phyloP scores from a whole-genome alignment of 2,329 filamentous ascomycete species.

The Diaporthe citriasiana region DNA sequence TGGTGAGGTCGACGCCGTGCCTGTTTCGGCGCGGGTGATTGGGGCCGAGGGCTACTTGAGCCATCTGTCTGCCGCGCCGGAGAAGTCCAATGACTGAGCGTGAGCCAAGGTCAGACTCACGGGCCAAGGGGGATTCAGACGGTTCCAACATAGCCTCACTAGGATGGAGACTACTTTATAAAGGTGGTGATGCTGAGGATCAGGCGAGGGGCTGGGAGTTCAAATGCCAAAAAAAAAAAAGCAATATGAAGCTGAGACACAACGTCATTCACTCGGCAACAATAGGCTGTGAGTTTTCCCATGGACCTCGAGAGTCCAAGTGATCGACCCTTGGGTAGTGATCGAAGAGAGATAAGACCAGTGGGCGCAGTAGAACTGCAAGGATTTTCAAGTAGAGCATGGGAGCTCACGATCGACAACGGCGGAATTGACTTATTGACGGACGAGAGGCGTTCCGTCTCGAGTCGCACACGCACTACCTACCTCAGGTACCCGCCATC shows the following conservation, averaged over 20 bases:
- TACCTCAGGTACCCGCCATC: constrained; percentile 10
- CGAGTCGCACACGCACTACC: constrained; percentile 21
- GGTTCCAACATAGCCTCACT: constrained; percentile 16
- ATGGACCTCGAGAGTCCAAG: not conserved
- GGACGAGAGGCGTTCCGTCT: constrained; percentile 6
- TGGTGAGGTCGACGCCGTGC: constrained; percentile 6
- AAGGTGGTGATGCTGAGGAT: not conserved
- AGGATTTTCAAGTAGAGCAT: constrained; percentile 7
- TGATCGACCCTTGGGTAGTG: constrained; percentile 11
- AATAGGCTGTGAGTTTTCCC: not conserved
- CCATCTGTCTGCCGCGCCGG: constrained; percentile 24
- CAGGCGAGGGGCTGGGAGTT: constrained; percentile 1
- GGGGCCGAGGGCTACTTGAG: constrained; percentile 26
- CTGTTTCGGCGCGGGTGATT: constrained; percentile 18
- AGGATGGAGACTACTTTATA: constrained; percentile 13
- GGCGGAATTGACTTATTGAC: constrained; percentile 17
- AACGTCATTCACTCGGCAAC: constrained; percentile 25
- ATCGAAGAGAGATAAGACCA: constrained; percentile 13
- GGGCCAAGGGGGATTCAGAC: constrained; percentile 9
- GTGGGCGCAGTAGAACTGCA: not conserved
- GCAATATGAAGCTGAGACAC: not conserved
- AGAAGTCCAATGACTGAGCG: constrained; percentile 29
- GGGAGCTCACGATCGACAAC: constrained; percentile 19
- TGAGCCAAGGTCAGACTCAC: constrained; percentile 17
- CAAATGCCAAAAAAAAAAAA: not conserved